Evolutionary conservation across 805 yeast species (phyloP).

Genomic region (Wickerhamomyces mucosus): DNA sequence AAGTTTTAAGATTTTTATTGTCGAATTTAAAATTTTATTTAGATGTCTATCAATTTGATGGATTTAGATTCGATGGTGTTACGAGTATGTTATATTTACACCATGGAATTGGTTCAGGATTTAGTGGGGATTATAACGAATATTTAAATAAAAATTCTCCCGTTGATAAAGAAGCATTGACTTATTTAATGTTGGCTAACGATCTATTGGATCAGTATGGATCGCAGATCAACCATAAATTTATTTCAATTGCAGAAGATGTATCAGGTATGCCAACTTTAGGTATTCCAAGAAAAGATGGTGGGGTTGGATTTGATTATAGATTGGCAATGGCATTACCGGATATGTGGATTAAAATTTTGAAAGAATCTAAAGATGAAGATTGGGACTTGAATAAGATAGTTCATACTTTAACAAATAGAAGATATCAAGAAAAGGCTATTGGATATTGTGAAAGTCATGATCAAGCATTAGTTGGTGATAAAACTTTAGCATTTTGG

Average conservation of each 20-base stretch:
- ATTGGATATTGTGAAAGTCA: constrained; percentile 92
- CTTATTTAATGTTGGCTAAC: constrained; percentile 88
- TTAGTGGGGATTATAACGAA: constrained; percentile 89
- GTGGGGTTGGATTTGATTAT: constrained; percentile 93
- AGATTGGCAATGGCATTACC: constrained; percentile 96
- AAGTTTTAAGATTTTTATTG: constrained; percentile 77
- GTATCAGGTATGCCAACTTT: constrained; percentile 97
- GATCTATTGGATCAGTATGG: constrained; percentile 52
- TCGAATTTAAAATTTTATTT: constrained; percentile 78
- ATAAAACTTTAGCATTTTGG: constrained; percentile 95
- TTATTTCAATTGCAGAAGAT: constrained; percentile 87
- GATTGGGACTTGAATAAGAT: constrained; percentile 86
- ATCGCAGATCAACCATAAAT: constrained; percentile 31
- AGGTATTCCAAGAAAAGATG: constrained; percentile 60
- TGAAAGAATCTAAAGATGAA: constrained; percentile 78
- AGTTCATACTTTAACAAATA: constrained; percentile 72
- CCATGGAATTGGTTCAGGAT: constrained; percentile 85
- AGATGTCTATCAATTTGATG: constrained; percentile 82
- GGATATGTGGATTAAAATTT: constrained; percentile 96
- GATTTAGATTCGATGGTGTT: constrained; percentile 95
- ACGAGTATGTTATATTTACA: constrained; percentile 87
- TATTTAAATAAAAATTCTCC: constrained; percentile 65
- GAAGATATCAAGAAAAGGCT: constrained; percentile 82
- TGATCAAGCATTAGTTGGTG: constrained; percentile 97
- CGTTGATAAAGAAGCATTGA: constrained; percentile 82